These are phyloP conservation scores for Trichomonas vaginalis DNA, from an alignment of 208 protist genomes.

Conservation along the genomic window DNA sequence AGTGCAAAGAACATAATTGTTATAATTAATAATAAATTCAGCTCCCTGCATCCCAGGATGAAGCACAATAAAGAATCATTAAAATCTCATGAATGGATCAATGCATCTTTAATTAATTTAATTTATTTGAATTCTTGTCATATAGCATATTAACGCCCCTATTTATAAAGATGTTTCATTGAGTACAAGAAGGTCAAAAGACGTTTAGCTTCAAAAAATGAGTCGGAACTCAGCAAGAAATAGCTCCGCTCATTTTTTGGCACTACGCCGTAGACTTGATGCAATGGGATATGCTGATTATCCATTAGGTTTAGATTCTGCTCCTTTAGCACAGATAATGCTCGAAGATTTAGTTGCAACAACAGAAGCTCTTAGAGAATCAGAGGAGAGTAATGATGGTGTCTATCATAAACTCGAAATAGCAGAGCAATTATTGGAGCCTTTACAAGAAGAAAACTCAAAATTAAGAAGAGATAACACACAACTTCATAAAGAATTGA, in stretches of 20 bases:
- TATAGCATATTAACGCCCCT: too few relatives aligned
- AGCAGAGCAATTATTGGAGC: not conserved
- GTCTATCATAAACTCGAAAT: not conserved
- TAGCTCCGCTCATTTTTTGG: not conserved
- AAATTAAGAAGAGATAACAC: not conserved
- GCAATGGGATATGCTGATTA: not conserved
- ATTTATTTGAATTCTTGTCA: too few relatives aligned
- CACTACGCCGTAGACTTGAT: not conserved
- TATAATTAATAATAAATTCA: too few relatives aligned
- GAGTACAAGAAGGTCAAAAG: too few relatives aligned
- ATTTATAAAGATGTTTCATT: too few relatives aligned
- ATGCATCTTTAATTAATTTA: too few relatives aligned
- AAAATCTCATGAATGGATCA: too few relatives aligned
- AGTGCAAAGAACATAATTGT: too few relatives aligned
- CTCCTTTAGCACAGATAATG: not conserved
- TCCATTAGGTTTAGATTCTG: not conserved
- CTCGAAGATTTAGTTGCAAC: slow-evolving; percentile 10
- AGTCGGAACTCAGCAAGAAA: not conserved
- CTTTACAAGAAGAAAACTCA: not conserved
- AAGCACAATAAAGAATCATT: too few relatives aligned
- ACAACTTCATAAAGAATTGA: not conserved
- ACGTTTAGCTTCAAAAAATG: not conserved
- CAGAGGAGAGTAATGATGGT: not conserved
- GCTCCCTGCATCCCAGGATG: too few relatives aligned
- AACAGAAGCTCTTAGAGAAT: not conserved